Evolutionary conservation across 441 rosid genomes (phyloP).

Genomic region (Geranium incanum): DNA sequence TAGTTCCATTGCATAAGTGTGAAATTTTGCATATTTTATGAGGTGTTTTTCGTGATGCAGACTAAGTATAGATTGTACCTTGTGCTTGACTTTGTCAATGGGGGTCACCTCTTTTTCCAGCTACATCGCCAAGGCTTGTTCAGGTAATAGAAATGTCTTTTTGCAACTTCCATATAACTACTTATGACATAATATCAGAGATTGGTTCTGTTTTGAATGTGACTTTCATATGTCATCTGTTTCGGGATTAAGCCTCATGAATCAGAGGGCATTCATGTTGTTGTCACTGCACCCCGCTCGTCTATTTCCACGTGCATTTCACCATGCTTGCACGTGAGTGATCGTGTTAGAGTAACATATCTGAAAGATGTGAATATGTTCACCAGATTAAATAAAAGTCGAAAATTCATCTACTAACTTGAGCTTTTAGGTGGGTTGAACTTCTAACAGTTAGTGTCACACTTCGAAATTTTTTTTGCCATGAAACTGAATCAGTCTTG

Average conservation of each 20-base stretch:
- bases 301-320: too few species aligned
- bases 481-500: too few species aligned
- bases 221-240: constrained; percentile 15
- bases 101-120: constrained; percentile 95
- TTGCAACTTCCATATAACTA: constrained; percentile 23
- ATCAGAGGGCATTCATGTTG: too few species aligned
- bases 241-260: background rate
- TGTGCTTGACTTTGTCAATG: constrained; percentile 83
- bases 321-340: too few species aligned
- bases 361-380: too few species aligned
- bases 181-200: background rate
- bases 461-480: too few species aligned
- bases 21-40: background rate
- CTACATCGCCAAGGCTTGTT: constrained; percentile 90
- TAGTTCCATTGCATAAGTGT: background rate
- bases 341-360: too few species aligned
- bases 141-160: constrained; percentile 22
- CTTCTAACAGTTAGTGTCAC: too few species aligned
- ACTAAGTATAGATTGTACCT: constrained; percentile 87
- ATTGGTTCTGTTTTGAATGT: background rate
- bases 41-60: constrained; percentile 31
- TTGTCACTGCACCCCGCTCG: too few species aligned
- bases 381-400: too few species aligned
- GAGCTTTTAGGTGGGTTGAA: too few species aligned
- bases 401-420: too few species aligned